phyloP scores from a whole-genome alignment of 495 filamentous ascomycete genomes.

The Pseudoneurospora amorphoporcata region DNA sequence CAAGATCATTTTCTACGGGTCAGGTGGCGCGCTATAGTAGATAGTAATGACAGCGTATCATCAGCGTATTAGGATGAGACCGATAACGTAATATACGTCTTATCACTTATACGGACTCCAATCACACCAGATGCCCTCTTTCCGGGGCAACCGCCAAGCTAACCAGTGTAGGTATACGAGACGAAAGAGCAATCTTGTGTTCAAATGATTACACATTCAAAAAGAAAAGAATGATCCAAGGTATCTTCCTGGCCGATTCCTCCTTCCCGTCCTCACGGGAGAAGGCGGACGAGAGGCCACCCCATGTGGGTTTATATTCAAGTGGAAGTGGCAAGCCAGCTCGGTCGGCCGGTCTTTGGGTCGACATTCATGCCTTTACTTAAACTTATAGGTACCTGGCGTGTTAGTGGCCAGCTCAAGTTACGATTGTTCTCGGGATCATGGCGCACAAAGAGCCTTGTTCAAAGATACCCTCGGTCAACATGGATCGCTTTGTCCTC shows the following conservation, averaged over 20 bases:
- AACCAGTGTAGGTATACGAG: background rate
- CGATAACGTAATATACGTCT: background rate
- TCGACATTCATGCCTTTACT: background rate
- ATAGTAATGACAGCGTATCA: background rate
- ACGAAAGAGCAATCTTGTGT: background rate
- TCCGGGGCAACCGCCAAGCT: background rate
- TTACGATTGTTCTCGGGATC: background rate
- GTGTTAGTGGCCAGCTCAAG: background rate
- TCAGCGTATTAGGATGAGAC: background rate
- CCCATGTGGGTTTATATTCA: background rate
- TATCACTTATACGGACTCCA: background rate
- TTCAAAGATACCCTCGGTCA: background rate
- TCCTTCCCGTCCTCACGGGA: background rate
- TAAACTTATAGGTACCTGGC: background rate
- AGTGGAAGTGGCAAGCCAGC: background rate
- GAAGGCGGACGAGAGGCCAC: background rate
- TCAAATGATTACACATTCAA: background rate
- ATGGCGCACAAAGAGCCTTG: background rate
- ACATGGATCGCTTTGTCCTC: background rate
- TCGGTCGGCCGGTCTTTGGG: background rate
- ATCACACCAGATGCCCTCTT: background rate
- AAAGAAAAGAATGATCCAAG: conserved; percentile 6
- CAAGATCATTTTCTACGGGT: no score
- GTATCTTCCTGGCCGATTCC: background rate
- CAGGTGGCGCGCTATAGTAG: no score